Percentiles rank a stretch among this genome's conserved stretches.
Evolutionary conservation across 2,329 filamentous ascomycete species (phyloP).

Genomic region (Pseudogymnoascus sp.): DNA sequence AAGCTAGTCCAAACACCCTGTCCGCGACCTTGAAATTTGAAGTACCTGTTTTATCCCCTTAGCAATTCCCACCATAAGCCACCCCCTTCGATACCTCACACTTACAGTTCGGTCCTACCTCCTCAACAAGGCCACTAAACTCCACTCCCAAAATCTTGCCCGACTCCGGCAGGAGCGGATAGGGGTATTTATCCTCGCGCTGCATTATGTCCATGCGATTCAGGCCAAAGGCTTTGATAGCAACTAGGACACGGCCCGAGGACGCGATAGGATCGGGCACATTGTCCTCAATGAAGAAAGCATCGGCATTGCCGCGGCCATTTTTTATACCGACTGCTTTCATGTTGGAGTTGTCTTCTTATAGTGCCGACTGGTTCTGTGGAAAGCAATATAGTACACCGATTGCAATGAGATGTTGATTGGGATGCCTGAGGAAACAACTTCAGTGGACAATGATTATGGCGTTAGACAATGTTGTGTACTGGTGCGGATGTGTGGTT

Average conservation of each 20-base stretch:
- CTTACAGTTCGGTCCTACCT: slow-evolving; percentile 29
- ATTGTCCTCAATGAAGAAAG: slow-evolving; percentile 49
- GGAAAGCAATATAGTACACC: neutral
- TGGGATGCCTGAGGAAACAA: neutral
- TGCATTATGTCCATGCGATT: slow-evolving; percentile 81
- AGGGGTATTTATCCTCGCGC: slow-evolving; percentile 57
- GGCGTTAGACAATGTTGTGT: neutral
- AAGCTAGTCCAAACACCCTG: slow-evolving; percentile 81
- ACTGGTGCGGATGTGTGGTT: neutral
- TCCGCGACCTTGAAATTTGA: slow-evolving; percentile 61
- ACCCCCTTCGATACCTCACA: neutral
- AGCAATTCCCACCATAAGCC: slow-evolving; percentile 13
- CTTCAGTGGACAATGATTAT: neutral
- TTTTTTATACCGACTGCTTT: slow-evolving; percentile 38
- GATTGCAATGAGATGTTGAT: neutral
- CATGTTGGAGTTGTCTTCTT: neutral
- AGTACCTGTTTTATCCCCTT: slow-evolving; percentile 30
- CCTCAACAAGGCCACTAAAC: slow-evolving; percentile 62
- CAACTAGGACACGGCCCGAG: slow-evolving; percentile 65
- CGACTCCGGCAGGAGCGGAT: slow-evolving; percentile 60
- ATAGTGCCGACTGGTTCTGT: neutral
- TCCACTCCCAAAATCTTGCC: slow-evolving; percentile 67
- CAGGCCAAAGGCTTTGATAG: slow-evolving; percentile 73
- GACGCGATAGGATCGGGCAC: slow-evolving; percentile 43
- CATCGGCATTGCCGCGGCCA: slow-evolving; percentile 45